Base-by-base conservation (phyloP, 495 filamentous ascomycete species). In the Penicillium ucsense region DNA sequence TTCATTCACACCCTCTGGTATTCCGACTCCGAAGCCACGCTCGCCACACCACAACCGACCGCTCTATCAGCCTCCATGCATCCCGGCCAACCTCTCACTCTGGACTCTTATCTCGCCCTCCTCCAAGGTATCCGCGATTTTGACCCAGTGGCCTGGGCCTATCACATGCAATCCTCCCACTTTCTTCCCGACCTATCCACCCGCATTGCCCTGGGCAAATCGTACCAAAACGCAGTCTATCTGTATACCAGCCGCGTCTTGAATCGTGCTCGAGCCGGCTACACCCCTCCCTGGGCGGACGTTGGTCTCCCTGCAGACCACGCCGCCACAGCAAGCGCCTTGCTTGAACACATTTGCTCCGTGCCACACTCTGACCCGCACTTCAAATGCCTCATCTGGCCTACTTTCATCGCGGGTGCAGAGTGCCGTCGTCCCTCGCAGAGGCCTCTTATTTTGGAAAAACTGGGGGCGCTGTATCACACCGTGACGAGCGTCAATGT, bases 381-480 rank as follows among this genome's bases (percentile, higher is more conserved):
- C 47, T 72, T 72, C 60, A 74, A 74, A 54, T 72, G 71, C 43
- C 65, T 71, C 32, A 72, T 74, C 20, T 74, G 71, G 71, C 68
- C 68, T 0, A 65, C 71, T 3, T 74, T 74, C 54, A 74, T 74
- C 41, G 68, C 68, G 3, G 71, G 71, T 43, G 71, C 67, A 3
- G 71, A 74, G 43, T 70, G 66, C 37, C 60, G 56, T 8, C 59
- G 66, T 7, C 44, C 62, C 8, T 55, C 61, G 11, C 64, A 68
- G 28, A 64, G 71, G 0, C 52, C 60, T 1, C 51, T 67, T 10
- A 55, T 71, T 8, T 57, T 74, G 4, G 61, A 68, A 28, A 64
- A 55, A 6, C 60, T 74, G 3, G 57, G 60, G 6, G 49, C 58
- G 3, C 48, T 74, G 7, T 74, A 68, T 54, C 62, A 70, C 34